Evolutionary conservation across 2,329 filamentous ascomycete genomes (phyloP), one percentile per base, ranked within the genome.

Genomic region (Pseudovirgaria hyperparasitica): DNA sequence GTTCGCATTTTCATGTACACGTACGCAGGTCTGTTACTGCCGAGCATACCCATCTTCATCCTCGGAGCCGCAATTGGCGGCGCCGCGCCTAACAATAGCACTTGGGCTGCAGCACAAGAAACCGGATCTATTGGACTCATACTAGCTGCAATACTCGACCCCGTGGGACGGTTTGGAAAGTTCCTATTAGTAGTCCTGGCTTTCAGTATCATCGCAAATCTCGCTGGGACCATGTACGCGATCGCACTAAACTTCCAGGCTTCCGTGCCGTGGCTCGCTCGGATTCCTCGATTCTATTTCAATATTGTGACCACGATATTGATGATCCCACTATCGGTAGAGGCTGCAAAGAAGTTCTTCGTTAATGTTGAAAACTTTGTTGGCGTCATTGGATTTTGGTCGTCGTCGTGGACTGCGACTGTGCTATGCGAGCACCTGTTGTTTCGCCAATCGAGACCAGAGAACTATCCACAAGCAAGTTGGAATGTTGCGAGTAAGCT

Each of bases 161-260:
- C 65, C 4, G 64, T 63, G 0, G 67, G 68, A 22, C 67, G 67
- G 0, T 76, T 77, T 36, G 72, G 71, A 31, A 68, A 69, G 35
- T 75, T 77, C 36, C 52, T 75, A 11, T 63, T 70, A 2, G 70
- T 75, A 2, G 43, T 76, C 6, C 59, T 76, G 11, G 60, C 66
- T 5, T 50, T 52, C 28, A 45, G 40, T 28, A 46, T 76, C 23
- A 50, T 76, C 8, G 72, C 70, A 15, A 76, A 76, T 46, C 57
- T 72, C 8, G 57, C 66, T 2, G 67, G 64, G 10, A 71, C 67
- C 10, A 65, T 70, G 50, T 76, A 76, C 54, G 65, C 67, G 40
- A 63, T 76, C 37, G 70, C 70, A 4, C 59, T 76, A 36, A 75
- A 76, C 56, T 70, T 75, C 47, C 72, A 76, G 49, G 70, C 72